Percentiles rank a stretch among this genome's conserved stretches.
Conservation (phyloP, 192 early-diverging fungal genomes). For the Coemansia sp. region DNA sequence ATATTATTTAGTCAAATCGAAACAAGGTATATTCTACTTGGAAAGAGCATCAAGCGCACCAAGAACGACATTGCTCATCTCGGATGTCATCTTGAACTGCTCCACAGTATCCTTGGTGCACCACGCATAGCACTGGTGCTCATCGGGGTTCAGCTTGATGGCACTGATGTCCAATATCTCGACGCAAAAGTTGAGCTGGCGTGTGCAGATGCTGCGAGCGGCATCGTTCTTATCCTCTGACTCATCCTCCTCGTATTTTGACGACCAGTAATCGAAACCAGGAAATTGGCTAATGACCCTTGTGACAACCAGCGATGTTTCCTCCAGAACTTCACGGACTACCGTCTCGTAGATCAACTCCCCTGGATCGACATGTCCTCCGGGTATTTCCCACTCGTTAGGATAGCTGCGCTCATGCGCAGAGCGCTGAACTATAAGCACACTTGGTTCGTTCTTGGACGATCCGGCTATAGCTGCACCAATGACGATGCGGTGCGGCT, state of each 20-base stretch:
- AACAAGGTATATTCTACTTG: neutral
- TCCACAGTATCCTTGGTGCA: constrained; percentile 30
- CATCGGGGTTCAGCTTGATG: constrained; percentile 25
- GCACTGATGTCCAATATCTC: neutral
- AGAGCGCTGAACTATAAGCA: constrained; percentile 47
- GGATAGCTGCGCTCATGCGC: constrained; percentile 42
- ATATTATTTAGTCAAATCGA: neutral
- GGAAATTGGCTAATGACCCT: constrained; percentile 31
- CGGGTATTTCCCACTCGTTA: constrained; percentile 53
- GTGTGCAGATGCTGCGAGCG: constrained; percentile 13
- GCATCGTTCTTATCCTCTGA: neutral
- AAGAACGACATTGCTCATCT: constrained; percentile 37
- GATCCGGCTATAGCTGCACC: constrained; percentile 33
- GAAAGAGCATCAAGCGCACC: constrained; percentile 20
- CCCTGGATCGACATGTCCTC: constrained; percentile 42
- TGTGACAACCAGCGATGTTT: constrained; percentile 36
- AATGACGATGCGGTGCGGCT: constrained; percentile 40
- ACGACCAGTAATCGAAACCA: constrained; percentile 36
- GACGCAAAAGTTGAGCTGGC: constrained; percentile 50
- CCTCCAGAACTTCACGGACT: constrained; percentile 45
- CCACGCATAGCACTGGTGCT: constrained; percentile 45
- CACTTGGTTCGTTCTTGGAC: neutral
- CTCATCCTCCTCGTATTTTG: constrained; percentile 31
- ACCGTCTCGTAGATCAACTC: constrained; percentile 43
- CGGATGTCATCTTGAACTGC: constrained; percentile 32